Conservation (phyloP, 2,329 filamentous ascomycete genomes). For the Fusarium ambrosium region DNA sequence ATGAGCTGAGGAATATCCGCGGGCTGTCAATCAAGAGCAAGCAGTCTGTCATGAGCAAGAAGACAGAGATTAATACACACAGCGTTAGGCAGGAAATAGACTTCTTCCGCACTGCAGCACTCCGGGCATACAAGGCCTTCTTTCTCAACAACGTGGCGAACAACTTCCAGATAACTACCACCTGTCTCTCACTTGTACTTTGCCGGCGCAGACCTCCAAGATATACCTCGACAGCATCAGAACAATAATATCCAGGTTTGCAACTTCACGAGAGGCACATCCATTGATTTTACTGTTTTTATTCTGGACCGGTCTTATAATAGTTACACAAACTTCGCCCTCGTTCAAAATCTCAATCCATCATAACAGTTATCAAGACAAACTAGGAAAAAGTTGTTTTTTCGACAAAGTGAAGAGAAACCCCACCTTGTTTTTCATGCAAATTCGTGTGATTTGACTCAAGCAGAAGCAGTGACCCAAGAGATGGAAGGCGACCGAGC, state of each 20-base stretch:
- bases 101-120: background rate
- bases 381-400: background rate
- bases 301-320: slow-evolving; percentile 16
- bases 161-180: too few relatives aligned
- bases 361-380: slow-evolving; percentile 10
- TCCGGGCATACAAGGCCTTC: too few relatives aligned
- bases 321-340: background rate
- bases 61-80: background rate
- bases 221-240: too few relatives aligned
- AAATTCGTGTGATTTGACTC: background rate
- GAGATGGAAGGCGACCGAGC: slow-evolving; percentile 23
- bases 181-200: too few relatives aligned
- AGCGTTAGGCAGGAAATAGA: background rate
- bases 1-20: background rate
- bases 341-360: background rate
- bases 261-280: too few relatives aligned
- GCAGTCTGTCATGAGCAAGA: background rate
- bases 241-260: too few relatives aligned
- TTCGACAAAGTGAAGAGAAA: background rate
- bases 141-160: too few relatives aligned
- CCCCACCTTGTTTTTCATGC: background rate
- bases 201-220: too few relatives aligned
- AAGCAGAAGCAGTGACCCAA: slow-evolving; percentile 19
- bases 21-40: background rate
- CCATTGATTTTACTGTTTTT: slow-evolving; percentile 5